Base-by-base conservation (phyloP, 2,329 filamentous ascomycete species). In the Proliferodiscus dingleyae region DNA sequence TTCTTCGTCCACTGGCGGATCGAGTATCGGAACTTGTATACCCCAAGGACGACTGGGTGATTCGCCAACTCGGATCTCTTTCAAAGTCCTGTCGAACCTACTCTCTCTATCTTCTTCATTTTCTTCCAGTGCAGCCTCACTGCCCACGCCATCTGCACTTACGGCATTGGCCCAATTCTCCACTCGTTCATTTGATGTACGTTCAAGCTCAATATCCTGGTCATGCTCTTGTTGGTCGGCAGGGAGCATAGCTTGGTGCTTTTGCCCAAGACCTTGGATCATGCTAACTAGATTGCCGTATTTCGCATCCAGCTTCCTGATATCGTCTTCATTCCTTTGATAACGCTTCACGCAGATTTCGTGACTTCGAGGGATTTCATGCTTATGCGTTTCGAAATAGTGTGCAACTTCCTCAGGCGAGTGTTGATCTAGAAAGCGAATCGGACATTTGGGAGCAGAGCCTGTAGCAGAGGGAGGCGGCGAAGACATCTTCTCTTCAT, bases 301-400 rank as follows among this genome's bases (percentile, higher is more conserved):
- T 66, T 96, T 97, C 52, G 88, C 88, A 64, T 97, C 91, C 45
- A 97, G 74, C 66, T 94, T 87, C 54, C 82, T 81, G 61, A 95
- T 87, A 60, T 90, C 87, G 52, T 86, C 79, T 57, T 91, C 85
- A 60, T 90, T 91, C 65, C 81, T 85, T 67, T 95, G 88, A 63
- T 95, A 95, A 46, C 90, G 80, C 61, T 87, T 83, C 50, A 97
- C 82, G 65, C 91, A 97, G 36, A 96, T 80, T 63, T 94, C 89
- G 67, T 97, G 91, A 64, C 89, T 96, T 58, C 91, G 81, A 8
- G 91, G 91, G 43, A 97, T 78, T 65, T 95, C 87, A 67, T 97
- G 90, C 66, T 96, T 96, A 70, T 96, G 90, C 42, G 83, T 89
- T 65, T 96, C 88, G 61, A 97, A 89, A 65, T 95, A 97, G 60